Conservation (phyloP, 805 yeast species). For the Saturnispora ahearnii region DNA sequence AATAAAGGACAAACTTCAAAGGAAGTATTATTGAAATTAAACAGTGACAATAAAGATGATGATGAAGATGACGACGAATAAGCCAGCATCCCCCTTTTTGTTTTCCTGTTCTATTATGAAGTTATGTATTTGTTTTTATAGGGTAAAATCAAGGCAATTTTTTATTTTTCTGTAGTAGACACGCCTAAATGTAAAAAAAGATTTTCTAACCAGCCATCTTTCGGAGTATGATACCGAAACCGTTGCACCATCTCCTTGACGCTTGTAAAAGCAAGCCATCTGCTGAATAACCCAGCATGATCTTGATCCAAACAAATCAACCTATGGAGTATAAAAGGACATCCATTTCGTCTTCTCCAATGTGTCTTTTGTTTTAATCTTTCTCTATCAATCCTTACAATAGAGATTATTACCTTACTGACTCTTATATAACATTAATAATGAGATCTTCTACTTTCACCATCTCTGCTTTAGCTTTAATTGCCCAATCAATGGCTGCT, state of each 20-base stretch:
- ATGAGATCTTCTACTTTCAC: slow-evolving; percentile 16
- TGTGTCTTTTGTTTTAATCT: too few species aligned
- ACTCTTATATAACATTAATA: background rate
- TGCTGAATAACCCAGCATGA: background rate
- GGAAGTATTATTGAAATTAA: slow-evolving; percentile 18
- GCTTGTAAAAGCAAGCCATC: slow-evolving; percentile 2
- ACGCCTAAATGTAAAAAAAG: background rate
- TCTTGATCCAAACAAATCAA: slow-evolving; percentile 8
- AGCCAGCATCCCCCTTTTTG: background rate
- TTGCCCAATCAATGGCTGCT: slow-evolving; percentile 45
- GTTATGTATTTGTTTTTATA: background rate
- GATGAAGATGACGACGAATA: background rate
- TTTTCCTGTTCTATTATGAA: background rate
- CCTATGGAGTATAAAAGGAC: background rate
- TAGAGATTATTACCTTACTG: background rate
- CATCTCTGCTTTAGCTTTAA: slow-evolving; percentile 33
- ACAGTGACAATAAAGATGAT: background rate
- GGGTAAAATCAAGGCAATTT: background rate
- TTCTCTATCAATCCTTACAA: slow-evolving; percentile 1
- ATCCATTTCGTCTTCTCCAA: too few species aligned
- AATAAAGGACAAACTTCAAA: slow-evolving; percentile 20
- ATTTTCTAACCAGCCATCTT: slow-evolving; percentile 3
- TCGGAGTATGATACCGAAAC: background rate
- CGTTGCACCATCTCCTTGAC: background rate
- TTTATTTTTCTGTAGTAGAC: background rate